Evolutionary conservation across 768 basidiomycete species (phyloP).

Genomic region (Tulasnella calospora): DNA sequence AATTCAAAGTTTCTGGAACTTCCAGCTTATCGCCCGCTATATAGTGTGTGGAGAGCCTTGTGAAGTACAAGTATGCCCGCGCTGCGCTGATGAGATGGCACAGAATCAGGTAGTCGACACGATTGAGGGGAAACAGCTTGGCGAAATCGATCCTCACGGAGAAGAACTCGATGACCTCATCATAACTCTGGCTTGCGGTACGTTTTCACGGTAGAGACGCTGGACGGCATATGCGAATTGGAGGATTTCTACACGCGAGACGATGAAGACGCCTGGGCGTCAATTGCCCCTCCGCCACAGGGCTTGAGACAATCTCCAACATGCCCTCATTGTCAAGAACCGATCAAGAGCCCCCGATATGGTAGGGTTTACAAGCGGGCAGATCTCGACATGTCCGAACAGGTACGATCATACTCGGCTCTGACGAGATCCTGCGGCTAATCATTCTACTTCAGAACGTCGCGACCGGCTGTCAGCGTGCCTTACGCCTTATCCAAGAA

Average conservation of each 20-base stretch:
- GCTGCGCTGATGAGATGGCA: slow-evolving; percentile 43
- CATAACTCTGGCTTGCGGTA: slow-evolving; percentile 58
- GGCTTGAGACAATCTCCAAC: slow-evolving; percentile 45
- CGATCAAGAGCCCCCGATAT: slow-evolving; percentile 57
- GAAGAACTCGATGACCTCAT: slow-evolving; percentile 47
- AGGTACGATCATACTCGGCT: neutral
- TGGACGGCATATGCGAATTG: slow-evolving; percentile 59
- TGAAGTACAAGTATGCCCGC: slow-evolving; percentile 48
- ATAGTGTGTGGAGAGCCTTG: slow-evolving; percentile 68
- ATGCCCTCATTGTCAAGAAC: slow-evolving; percentile 59
- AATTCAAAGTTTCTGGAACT: neutral
- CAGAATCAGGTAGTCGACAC: slow-evolving; percentile 54
- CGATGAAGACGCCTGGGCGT: slow-evolving; percentile 43
- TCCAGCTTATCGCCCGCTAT: neutral
- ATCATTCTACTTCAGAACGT: slow-evolving; percentile 41
- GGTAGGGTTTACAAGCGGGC: slow-evolving; percentile 59
- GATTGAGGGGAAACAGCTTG: slow-evolving; percentile 48
- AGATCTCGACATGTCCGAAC: slow-evolving; percentile 59
- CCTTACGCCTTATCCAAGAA: neutral
- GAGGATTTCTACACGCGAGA: slow-evolving; percentile 44
- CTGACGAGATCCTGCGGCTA: neutral
- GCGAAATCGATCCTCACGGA: slow-evolving; percentile 38
- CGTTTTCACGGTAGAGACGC: slow-evolving; percentile 63
- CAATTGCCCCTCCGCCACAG: slow-evolving; percentile 41
- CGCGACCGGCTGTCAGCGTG: slow-evolving; percentile 46